These are phyloP conservation scores for Termitomyces sp. DNA, from an alignment of 768 basidiomycete genomes.

Conservation along the genomic window DNA sequence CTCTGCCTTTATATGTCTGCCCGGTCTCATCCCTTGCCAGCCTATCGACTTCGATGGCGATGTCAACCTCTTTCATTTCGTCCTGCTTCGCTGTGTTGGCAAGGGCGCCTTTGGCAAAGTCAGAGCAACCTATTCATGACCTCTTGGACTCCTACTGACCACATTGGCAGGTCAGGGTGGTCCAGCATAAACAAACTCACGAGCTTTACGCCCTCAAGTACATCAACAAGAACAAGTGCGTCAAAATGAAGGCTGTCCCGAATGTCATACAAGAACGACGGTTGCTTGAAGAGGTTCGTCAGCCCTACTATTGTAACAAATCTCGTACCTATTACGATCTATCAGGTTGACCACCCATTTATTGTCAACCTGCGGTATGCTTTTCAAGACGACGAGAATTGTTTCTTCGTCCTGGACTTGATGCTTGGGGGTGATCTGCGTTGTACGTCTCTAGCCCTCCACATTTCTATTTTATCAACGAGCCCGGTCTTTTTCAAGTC, in stretches of 20 bases:
- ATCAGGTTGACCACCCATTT: slow-evolving; percentile 89
- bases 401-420: slow-evolving; percentile 96
- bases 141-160: slow-evolving; percentile 1
- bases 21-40: slow-evolving; percentile 29
- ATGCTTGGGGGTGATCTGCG: slow-evolving; percentile 95
- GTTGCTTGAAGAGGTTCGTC: slow-evolving; percentile 83
- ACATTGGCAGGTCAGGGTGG: slow-evolving; percentile 81
- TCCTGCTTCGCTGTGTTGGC: slow-evolving; percentile 91
- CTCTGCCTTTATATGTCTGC: not conserved
- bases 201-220: slow-evolving; percentile 97
- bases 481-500: slow-evolving; percentile 40
- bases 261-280: slow-evolving; percentile 97
- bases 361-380: slow-evolving; percentile 94
- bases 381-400: slow-evolving; percentile 97
- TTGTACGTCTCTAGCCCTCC: slow-evolving; percentile 46
- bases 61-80: slow-evolving; percentile 95
- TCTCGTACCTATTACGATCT: slow-evolving; percentile 6
- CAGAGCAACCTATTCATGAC: slow-evolving; percentile 1
- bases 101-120: slow-evolving; percentile 99
- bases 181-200: slow-evolving; percentile 98
- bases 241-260: slow-evolving; percentile 97
- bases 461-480: slow-evolving; percentile 1
- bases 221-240: slow-evolving; percentile 97
- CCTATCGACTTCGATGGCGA: slow-evolving; percentile 95
- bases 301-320: not conserved